These are phyloP conservation scores for Begonia masoniana DNA, from an alignment of 306 rosid species.

Conservation along the genomic window DNA sequence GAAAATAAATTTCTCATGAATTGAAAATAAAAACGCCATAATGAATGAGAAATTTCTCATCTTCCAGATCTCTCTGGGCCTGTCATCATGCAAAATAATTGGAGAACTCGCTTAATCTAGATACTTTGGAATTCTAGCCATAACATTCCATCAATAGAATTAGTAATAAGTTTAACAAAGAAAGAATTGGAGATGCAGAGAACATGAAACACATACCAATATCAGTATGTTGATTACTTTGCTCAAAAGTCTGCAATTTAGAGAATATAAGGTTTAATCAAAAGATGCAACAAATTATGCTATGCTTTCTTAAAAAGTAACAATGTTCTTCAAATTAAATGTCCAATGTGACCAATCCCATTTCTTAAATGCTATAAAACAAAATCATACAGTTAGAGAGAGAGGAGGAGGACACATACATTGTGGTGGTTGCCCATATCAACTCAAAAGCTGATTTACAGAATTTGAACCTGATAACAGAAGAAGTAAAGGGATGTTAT, in stretches of 20 bases:
- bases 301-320: too few relatives aligned
- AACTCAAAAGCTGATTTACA: conserved; percentile 2
- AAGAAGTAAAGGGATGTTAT: background rate
- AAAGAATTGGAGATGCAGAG: too few relatives aligned
- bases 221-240: conserved; percentile 18
- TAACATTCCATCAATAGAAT: background rate
- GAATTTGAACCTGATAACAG: background rate
- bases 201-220: conserved; percentile 18
- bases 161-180: background rate
- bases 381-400: background rate
- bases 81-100: too few relatives aligned
- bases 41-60: background rate
- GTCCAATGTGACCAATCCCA: background rate
- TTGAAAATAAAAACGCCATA: conserved; percentile 4
- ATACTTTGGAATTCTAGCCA: background rate
- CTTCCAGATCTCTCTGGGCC: background rate
- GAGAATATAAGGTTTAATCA: background rate
- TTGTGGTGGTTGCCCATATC: conserved; percentile 16
- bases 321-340: background rate
- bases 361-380: background rate
- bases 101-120: background rate
- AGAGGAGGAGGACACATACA: conserved; percentile 16
- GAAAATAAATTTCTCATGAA: too few relatives aligned
- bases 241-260: conserved; percentile 6
- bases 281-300: too few relatives aligned